Conservation (phyloP, 805 yeast genomes). For the Yarrowia alimentaria region DNA sequence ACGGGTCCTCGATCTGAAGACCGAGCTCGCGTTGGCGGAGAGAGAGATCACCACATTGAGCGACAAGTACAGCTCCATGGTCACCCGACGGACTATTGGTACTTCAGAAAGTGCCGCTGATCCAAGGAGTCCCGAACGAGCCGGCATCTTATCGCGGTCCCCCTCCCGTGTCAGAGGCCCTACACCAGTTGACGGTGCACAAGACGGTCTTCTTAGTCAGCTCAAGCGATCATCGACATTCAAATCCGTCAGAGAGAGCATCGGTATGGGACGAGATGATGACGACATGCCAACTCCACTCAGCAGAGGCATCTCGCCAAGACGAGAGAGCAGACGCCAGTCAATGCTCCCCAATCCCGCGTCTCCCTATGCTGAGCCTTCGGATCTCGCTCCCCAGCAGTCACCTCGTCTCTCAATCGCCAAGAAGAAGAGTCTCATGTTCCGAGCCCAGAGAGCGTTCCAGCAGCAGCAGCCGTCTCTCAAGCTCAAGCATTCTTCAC, state of each 20-base stretch:
- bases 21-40: constrained; percentile 10
- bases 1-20: constrained; percentile 16
- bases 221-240: constrained; percentile 20
- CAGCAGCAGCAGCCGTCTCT: constrained; percentile 20
- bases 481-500: constrained; percentile 23
- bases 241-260: constrained; percentile 16
- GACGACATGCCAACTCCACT: not conserved
- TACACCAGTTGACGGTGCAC: no score
- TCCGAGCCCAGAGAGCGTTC: constrained; percentile 21
- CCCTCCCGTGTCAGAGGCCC: no score
- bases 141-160: no score
- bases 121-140: not conserved
- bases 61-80: constrained; percentile 17
- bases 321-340: constrained; percentile 12
- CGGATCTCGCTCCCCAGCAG: no score
- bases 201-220: not conserved
- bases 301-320: no score
- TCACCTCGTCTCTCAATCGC: constrained; percentile 20
- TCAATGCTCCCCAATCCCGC: constrained; percentile 11
- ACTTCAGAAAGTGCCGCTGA: constrained; percentile 4
- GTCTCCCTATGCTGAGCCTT: constrained; percentile 7
- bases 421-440: constrained; percentile 27
- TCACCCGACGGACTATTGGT: constrained; percentile 7
- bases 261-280: constrained; percentile 3
- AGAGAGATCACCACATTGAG: constrained; percentile 11